Evolutionary conservation across 768 basidiomycete genomes (phyloP).

Genomic region (Chlorophyllum brunneum): DNA sequence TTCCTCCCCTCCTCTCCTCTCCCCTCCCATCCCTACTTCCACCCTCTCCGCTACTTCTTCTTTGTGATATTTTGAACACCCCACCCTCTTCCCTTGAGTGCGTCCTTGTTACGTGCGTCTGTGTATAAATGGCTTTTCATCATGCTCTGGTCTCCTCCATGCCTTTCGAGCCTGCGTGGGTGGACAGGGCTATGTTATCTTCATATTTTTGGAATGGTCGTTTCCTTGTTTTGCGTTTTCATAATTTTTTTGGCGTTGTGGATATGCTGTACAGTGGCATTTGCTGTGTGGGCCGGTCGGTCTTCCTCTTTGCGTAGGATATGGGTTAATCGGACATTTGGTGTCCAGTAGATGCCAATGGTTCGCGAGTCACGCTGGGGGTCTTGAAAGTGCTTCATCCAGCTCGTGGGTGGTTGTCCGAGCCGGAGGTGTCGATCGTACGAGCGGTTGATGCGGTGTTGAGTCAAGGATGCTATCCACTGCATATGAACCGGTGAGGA

Average conservation of each 20-base stretch:
- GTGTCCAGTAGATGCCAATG: too few species aligned
- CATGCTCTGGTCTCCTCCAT: not conserved
- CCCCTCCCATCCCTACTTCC: not conserved
- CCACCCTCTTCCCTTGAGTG: constrained; percentile 7
- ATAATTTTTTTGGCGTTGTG: not conserved
- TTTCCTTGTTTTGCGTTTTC: not conserved
- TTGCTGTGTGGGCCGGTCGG: too few species aligned
- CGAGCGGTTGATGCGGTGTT: too few species aligned
- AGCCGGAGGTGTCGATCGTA: too few species aligned
- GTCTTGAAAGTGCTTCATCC: too few species aligned
- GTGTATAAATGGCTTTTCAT: not conserved
- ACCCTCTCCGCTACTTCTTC: not conserved
- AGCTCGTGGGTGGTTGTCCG: too few species aligned
- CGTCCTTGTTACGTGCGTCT: not conserved
- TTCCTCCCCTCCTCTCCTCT: not conserved
- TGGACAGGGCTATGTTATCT: not conserved
- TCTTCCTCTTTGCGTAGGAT: too few species aligned
- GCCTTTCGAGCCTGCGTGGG: not conserved
- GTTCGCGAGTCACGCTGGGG: too few species aligned
- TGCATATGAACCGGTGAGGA: too few species aligned
- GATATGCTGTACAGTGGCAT: too few species aligned
- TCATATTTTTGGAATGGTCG: not conserved
- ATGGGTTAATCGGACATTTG: too few species aligned
- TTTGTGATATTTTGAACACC: not conserved
- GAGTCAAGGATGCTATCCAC: not conserved